phyloP scores from a whole-genome alignment of 1,139 yeast species.

The Candida sp. region DNA sequence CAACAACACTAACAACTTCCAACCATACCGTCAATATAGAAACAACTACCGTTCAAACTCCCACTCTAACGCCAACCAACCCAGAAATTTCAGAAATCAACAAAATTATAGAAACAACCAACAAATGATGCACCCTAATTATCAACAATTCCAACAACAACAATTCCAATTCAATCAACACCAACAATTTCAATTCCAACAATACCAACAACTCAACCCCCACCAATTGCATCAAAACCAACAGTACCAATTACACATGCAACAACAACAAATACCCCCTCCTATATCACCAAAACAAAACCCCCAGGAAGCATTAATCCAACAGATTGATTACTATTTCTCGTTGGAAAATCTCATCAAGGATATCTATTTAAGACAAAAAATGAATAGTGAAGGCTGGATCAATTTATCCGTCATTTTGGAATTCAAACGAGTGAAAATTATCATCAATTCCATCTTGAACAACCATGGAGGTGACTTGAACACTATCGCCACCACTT shows the following conservation, averaged over 20 bases:
- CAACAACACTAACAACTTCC: conserved; percentile 12
- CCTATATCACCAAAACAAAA: conserved; percentile 49
- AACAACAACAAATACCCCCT: conserved; percentile 34
- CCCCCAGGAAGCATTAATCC: conserved; percentile 46
- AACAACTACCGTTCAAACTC: neutral
- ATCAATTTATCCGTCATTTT: conserved; percentile 62
- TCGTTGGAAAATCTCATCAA: conserved; percentile 82
- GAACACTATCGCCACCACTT: conserved; percentile 25
- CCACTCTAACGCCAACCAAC: conserved; percentile 9
- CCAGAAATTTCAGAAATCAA: conserved; percentile 12
- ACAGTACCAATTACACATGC: conserved; percentile 2
- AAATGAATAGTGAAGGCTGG: conserved; percentile 76
- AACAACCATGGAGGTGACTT: conserved; percentile 24
- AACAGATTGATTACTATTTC: conserved; percentile 87
- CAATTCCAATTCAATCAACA: conserved; percentile 11
- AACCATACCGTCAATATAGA: conserved; percentile 23
- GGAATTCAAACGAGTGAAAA: conserved; percentile 70
- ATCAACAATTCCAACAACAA: conserved; percentile 5
- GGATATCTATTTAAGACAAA: conserved; percentile 73
- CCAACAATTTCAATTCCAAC: conserved; percentile 4
- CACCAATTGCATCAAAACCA: conserved; percentile 6
- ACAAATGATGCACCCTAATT: conserved; percentile 7
- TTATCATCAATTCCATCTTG: conserved; percentile 42
- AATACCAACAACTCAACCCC: conserved; percentile 1
- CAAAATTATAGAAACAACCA: conserved; percentile 16